Evolutionary conservation across 2,329 filamentous ascomycete species (phyloP).

Genomic region (Botrytis hyacinthi): DNA sequence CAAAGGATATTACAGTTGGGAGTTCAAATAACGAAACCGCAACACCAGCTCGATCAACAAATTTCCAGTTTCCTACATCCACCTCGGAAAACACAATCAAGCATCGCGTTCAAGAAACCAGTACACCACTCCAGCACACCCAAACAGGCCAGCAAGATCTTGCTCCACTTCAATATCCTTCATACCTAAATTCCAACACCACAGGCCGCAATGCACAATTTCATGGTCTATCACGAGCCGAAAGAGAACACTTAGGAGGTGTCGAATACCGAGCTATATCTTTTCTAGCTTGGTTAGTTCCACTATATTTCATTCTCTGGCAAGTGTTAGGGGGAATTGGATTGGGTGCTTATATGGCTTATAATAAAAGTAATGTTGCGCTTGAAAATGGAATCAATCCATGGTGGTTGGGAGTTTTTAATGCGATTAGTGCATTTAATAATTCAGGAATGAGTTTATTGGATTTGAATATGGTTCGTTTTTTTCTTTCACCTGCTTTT

Average conservation of each 20-base stretch:
- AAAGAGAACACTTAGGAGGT: constrained; percentile 58
- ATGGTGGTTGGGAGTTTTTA: constrained; percentile 69
- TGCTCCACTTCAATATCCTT: constrained; percentile 27
- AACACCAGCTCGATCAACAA: constrained; percentile 2
- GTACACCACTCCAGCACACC: neutral
- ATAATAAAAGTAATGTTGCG: constrained; percentile 50
- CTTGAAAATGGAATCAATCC: constrained; percentile 58
- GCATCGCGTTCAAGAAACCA: neutral
- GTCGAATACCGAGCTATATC: constrained; percentile 63
- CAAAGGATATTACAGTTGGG: neutral
- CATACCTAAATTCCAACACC: constrained; percentile 31
- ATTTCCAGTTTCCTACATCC: neutral
- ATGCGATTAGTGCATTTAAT: constrained; percentile 66
- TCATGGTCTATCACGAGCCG: constrained; percentile 50
- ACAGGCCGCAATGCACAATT: constrained; percentile 55
- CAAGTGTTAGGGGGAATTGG: constrained; percentile 59
- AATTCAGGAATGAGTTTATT: constrained; percentile 69
- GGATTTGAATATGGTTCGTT: constrained; percentile 59
- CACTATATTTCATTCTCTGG: constrained; percentile 58
- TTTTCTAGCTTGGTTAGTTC: constrained; percentile 58
- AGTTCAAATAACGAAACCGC: neutral
- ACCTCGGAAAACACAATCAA: neutral
- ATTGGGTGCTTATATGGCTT: constrained; percentile 59
- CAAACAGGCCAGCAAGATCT: constrained; percentile 15
- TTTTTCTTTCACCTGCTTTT: constrained; percentile 24